A percentile compares a stretch with the other conserved stretches of the same genome.
phyloP scores from a whole-genome alignment of 108 stramenopile species.

The Fragilaria crotonensis region DNA sequence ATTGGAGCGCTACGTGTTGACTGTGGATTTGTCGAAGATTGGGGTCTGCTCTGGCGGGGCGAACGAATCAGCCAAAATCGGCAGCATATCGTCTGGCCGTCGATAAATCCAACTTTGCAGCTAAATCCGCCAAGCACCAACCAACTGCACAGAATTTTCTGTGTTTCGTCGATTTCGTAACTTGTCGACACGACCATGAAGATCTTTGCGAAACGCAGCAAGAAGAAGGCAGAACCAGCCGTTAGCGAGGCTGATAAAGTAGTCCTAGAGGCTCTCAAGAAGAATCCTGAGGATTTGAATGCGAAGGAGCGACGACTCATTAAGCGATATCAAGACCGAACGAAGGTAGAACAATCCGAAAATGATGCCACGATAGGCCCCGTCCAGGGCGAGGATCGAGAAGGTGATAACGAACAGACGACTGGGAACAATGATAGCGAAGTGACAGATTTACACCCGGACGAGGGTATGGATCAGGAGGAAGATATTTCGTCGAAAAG shows the following conservation, averaged over 20 bases:
- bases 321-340: slow-evolving; percentile 52
- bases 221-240: slow-evolving; percentile 7
- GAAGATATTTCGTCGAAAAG: not conserved
- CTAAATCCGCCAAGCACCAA: too few species aligned
- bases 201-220: slow-evolving; percentile 59
- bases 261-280: slow-evolving; percentile 43
- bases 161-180: too few species aligned
- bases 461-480: not conserved
- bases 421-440: not conserved
- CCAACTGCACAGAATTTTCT: too few species aligned
- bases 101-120: too few species aligned
- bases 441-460: too few species aligned
- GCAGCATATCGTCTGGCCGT: too few species aligned
- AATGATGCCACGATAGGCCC: slow-evolving; percentile 8
- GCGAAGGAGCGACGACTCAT: slow-evolving; percentile 74
- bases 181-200: too few species aligned
- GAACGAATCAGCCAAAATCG: too few species aligned
- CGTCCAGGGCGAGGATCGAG: not conserved
- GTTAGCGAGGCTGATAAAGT: slow-evolving; percentile 37
- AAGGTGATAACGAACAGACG: not conserved
- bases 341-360: not conserved
- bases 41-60: too few species aligned
- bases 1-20: too few species aligned
- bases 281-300: slow-evolving; percentile 60
- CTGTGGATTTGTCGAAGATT: too few species aligned